phyloP scores from a whole-genome alignment of 2,329 filamentous ascomycete species.

The Ceratocystis lukuohia region DNA sequence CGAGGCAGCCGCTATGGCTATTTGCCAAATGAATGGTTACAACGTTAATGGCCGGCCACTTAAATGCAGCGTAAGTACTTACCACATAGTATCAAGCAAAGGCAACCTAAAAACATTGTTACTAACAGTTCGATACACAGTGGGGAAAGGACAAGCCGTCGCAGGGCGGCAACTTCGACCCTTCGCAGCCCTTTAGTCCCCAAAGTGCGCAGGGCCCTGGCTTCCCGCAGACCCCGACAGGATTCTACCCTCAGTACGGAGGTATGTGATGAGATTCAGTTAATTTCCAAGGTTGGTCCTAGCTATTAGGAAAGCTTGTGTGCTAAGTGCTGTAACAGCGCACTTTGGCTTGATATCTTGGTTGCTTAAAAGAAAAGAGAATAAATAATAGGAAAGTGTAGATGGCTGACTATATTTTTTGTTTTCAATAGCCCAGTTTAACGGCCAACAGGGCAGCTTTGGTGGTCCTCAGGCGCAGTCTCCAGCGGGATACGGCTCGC shows the following conservation, averaged over 20 bases:
- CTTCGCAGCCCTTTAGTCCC: conserved; percentile 54
- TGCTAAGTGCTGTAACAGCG: neutral
- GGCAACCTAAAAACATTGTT: neutral
- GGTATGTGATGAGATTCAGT: conserved; percentile 38
- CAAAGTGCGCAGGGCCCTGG: conserved; percentile 60
- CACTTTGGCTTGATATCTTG: neutral
- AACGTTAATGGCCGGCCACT: conserved; percentile 92
- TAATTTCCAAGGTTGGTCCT: neutral
- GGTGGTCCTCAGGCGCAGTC: conserved; percentile 44
- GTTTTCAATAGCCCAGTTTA: conserved; percentile 35
- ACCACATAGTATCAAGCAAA: neutral
- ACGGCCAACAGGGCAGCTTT: conserved; percentile 55
- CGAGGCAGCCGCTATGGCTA: conserved; percentile 95
- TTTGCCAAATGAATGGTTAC: conserved; percentile 95
- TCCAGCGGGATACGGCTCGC: conserved; percentile 48
- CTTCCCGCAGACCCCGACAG: conserved; percentile 64
- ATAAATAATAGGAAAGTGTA: neutral
- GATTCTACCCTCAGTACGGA: conserved; percentile 89
- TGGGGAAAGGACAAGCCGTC: conserved; percentile 99
- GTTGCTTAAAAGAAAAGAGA: neutral
- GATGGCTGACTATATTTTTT: conserved; percentile 23
- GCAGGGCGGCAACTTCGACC: conserved; percentile 63
- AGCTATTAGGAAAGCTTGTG: neutral
- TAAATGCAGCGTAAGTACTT: conserved; percentile 85
- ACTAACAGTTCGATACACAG: conserved; percentile 37